A percentile compares a stretch with the other conserved stretches of the same genome.
Conservation (phyloP, 2,329 filamentous ascomycete genomes). For the Ophiocordyceps camponoti-leonardi region DNA sequence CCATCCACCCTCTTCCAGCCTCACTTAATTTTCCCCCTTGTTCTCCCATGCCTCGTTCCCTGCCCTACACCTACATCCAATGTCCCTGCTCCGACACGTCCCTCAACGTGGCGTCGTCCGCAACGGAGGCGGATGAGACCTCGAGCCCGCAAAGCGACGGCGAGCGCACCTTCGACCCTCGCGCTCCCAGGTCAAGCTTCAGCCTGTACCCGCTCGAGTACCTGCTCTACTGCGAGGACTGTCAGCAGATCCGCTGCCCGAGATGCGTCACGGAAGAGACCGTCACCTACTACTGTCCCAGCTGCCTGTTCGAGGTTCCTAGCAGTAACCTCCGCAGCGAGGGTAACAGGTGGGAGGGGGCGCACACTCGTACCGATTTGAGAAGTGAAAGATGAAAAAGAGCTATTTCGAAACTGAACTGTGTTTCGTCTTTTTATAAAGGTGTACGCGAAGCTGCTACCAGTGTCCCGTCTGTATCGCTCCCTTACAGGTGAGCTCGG, state of each 20-base stretch:
- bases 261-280: slow-evolving; percentile 88
- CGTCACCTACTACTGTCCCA: slow-evolving; percentile 87
- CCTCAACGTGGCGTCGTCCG: slow-evolving; percentile 4
- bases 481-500: slow-evolving; percentile 55
- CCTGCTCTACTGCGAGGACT: slow-evolving; percentile 92
- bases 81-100: slow-evolving; percentile 43
- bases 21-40: neutral
- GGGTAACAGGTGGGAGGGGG: slow-evolving; percentile 59
- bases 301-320: slow-evolving; percentile 88
- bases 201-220: slow-evolving; percentile 87
- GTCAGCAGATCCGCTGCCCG: slow-evolving; percentile 86
- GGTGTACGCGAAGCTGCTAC: slow-evolving; percentile 88
- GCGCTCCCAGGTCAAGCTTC: slow-evolving; percentile 71
- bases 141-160: slow-evolving; percentile 35
- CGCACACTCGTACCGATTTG: neutral
- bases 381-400: no score
- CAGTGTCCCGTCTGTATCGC: slow-evolving; percentile 82
- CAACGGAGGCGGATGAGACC: neutral
- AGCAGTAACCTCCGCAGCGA: slow-evolving; percentile 85
- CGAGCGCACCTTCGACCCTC: slow-evolving; percentile 71
- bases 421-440: slow-evolving; percentile 15
- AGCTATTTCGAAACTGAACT: neutral
- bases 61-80: slow-evolving; percentile 49
- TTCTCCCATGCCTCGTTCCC: slow-evolving; percentile 28
- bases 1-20: neutral